Evolutionary conservation across 176 grass and related monocot genomes (phyloP), one percentile per base, ranked within the genome.

Genomic region (Metroxylon sagu): DNA sequence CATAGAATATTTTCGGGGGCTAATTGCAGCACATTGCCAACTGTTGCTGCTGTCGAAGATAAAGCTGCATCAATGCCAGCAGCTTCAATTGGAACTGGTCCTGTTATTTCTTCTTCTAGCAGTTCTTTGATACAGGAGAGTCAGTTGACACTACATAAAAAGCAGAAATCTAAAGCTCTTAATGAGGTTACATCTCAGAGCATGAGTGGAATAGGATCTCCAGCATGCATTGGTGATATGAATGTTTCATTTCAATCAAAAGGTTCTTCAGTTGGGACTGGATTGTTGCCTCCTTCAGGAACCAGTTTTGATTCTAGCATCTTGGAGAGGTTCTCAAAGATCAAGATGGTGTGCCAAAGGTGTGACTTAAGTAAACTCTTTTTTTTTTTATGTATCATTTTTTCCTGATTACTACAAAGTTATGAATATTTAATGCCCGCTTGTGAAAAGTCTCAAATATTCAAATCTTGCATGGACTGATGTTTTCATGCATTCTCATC

Each of bases 291-390:
- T 48, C 26, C 43, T 64, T 71, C 54, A 58, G 53, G 49, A 26
- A 29, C 66, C 43, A 48, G 54, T 43, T 49, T n/a, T 63, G 74
- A 74, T 53, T 70, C 60, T 60, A 48, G 59, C 61, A 67, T 71
- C 62, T 69, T 67, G 57, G 69, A 67, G 39, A 81, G 60, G n/a
- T 54, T 78, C 15, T 86, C 78, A 56, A 68, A 74, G 52, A 80
- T 75, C 68, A 55, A 78, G 53, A 53, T 71, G 29, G 67, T 76
- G 70, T 64, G 75, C 12, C 61, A 71, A 67, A 82, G 84, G 84
- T 87, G 26, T 18, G 52, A 14, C 53, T 76, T 18, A 62, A 52
- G 14, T 12, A 43, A 43, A 43, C 8, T 43, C 35, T 43, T 43
- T 14, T 43, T 3, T 6, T 12, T 43, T 35, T 23, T 23, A 23